A percentile compares a stretch with the other conserved stretches of the same genome.
These are phyloP conservation scores for Aureobasidium sp. DNA, from an alignment of 2,329 filamentous ascomycete species.

Conservation along the genomic window DNA sequence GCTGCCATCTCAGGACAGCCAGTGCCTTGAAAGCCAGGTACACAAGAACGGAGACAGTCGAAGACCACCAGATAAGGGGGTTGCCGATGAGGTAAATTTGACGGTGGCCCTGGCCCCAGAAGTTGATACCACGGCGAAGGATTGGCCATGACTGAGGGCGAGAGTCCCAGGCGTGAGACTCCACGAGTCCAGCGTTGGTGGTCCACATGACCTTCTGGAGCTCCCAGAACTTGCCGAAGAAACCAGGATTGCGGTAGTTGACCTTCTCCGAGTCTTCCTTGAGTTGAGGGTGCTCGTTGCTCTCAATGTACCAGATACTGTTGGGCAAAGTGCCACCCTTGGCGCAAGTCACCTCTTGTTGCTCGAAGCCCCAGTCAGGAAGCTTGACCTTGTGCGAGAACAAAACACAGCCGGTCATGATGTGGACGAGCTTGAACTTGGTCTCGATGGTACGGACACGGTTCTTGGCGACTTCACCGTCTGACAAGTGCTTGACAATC, in stretches of 20 bases:
- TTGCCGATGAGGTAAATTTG: slow-evolving; percentile 97
- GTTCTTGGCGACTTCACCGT: slow-evolving; percentile 68
- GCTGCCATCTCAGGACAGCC: slow-evolving; percentile 86
- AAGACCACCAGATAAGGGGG: slow-evolving; percentile 88
- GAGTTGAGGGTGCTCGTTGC: slow-evolving; percentile 75
- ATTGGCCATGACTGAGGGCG: slow-evolving; percentile 89
- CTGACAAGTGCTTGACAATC: slow-evolving; percentile 84
- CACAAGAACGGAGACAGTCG: slow-evolving; percentile 65
- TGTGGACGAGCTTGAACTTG: slow-evolving; percentile 88
- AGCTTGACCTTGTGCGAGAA: slow-evolving; percentile 99
- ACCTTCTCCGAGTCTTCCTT: slow-evolving; percentile 75
- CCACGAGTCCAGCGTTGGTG: slow-evolving; percentile 90
- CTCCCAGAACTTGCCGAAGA: slow-evolving; percentile 97
- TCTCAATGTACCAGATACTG: slow-evolving; percentile 94
- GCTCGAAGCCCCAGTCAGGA: slow-evolving; percentile 94
- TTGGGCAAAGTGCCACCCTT: slow-evolving; percentile 86
- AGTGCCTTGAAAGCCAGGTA: slow-evolving; percentile 83
- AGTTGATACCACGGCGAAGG: slow-evolving; percentile 91
- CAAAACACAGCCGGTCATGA: slow-evolving; percentile 92
- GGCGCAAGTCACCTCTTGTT: slow-evolving; percentile 98
- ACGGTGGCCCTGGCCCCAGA: slow-evolving; percentile 90
- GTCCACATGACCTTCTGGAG: slow-evolving; percentile 98
- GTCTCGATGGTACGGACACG: slow-evolving; percentile 88
- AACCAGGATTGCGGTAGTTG: slow-evolving; percentile 90
- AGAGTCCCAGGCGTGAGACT: slow-evolving; percentile 97